Evolutionary conservation across 345 rosid species (phyloP).

Genomic region (Angophora floribunda): DNA sequence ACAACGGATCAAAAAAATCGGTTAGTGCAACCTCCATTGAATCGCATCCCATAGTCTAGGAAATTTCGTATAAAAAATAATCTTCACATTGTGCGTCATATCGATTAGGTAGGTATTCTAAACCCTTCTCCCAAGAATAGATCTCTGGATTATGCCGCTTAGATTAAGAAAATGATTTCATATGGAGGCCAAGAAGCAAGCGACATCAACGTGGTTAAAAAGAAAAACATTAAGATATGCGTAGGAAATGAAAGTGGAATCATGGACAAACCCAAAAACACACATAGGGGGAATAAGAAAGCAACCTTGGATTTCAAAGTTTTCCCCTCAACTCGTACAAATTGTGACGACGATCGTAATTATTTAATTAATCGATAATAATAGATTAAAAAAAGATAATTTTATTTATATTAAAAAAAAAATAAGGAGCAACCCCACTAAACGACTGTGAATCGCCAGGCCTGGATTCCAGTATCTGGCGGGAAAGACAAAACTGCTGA

Average conservation of each 20-base stretch:
- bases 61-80: background rate
- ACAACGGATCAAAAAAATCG: rapidly evolving
- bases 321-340: background rate
- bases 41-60: rapidly evolving
- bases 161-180: background rate
- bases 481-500: background rate
- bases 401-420: too few relatives aligned
- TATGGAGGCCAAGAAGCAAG: background rate
- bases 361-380: background rate
- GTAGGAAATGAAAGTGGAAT: background rate
- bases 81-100: background rate
- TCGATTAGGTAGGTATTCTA: background rate
- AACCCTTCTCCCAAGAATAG: background rate
- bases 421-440: too few relatives aligned
- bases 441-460: background rate
- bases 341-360: background rate
- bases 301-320: background rate
- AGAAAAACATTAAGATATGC: too few relatives aligned
- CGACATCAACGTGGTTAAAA: background rate
- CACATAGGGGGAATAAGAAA: background rate
- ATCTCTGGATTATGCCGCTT: background rate
- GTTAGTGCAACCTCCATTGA: background rate
- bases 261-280: background rate
- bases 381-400: background rate
- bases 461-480: background rate